phyloP scores from a whole-genome alignment of 768 basidiomycete genomes.

The Asterophora lycoperdoides region DNA sequence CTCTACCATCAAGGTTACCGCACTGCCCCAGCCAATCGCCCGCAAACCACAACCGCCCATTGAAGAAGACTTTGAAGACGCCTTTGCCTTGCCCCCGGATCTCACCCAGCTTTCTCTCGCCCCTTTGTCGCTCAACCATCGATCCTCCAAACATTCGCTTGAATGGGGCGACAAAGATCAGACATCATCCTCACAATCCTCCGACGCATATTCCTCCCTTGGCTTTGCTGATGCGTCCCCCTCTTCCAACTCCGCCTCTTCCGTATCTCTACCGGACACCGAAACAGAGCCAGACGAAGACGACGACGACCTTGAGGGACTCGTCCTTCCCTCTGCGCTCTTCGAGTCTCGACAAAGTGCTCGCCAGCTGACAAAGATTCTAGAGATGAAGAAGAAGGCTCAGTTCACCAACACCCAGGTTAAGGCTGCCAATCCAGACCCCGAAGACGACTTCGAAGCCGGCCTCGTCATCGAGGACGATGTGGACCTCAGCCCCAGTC shows the following conservation, averaged over 20 bases:
- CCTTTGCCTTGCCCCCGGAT: constrained; percentile 74
- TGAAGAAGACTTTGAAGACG: constrained; percentile 83
- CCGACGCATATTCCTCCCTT: constrained; percentile 78
- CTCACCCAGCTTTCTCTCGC: constrained; percentile 80
- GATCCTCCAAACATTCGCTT: constrained; percentile 77
- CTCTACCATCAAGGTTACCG: constrained; percentile 76
- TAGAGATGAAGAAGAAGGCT: constrained; percentile 53
- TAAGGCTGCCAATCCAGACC: constrained; percentile 56
- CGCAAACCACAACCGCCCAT: constrained; percentile 37
- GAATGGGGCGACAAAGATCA: constrained; percentile 86
- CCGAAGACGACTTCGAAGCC: constrained; percentile 82
- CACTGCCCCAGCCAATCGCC: constrained; percentile 38
- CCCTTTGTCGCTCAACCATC: constrained; percentile 69
- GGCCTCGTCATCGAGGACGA: constrained; percentile 84
- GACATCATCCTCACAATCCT: constrained; percentile 81
- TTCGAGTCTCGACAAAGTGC: constrained; percentile 69
- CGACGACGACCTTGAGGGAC: constrained; percentile 74
- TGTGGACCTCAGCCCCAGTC: constrained; percentile 75
- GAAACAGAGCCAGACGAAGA: constrained; percentile 71
- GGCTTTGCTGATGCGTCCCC: constrained; percentile 69
- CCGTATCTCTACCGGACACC: constrained; percentile 60
- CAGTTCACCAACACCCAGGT: constrained; percentile 34
- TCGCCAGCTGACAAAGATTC: constrained; percentile 45
- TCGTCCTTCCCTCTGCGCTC: constrained; percentile 70
- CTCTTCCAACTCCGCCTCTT: constrained; percentile 69